These are phyloP conservation scores for Clarkia xantiana DNA, from an alignment of 345 rosid genomes.

Conservation along the genomic window DNA sequence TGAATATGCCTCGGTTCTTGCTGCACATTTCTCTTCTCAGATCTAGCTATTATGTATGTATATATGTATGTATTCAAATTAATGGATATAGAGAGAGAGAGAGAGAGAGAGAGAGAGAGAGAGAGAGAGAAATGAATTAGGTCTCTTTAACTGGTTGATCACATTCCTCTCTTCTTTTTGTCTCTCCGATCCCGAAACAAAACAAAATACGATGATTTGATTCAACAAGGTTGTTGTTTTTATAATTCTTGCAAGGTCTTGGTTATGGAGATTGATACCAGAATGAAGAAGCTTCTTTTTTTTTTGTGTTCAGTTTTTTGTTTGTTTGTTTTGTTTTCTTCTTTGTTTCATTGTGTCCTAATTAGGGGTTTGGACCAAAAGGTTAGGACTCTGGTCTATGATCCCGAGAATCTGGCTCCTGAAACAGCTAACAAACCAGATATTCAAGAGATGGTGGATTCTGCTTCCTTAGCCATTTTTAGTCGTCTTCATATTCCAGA, in stretches of 20 bases:
- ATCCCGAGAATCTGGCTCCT: slow-evolving; percentile 24
- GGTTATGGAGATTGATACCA: too few relatives aligned
- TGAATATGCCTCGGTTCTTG: slow-evolving; percentile 16
- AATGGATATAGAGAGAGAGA: too few relatives aligned
- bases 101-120: background rate
- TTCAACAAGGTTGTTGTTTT: too few relatives aligned
- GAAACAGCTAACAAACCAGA: slow-evolving; percentile 19
- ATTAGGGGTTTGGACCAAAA: slow-evolving; percentile 7
- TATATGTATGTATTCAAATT: too few relatives aligned
- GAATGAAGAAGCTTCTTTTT: background rate
- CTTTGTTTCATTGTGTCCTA: background rate
- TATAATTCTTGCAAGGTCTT: too few relatives aligned
- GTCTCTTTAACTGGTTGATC: background rate
- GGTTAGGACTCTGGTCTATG: slow-evolving; percentile 6
- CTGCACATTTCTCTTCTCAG: slow-evolving; percentile 9
- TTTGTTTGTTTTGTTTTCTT: slow-evolving; percentile 3
- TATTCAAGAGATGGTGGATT: slow-evolving; percentile 1
- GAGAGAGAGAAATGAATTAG: too few relatives aligned
- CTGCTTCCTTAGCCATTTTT: background rate
- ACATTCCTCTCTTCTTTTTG: slow-evolving; percentile 6
- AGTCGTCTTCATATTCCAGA: too few relatives aligned
- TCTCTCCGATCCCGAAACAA: too few relatives aligned
- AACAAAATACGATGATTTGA: too few relatives aligned
- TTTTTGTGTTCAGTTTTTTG: slow-evolving; percentile 3
- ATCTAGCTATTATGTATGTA: background rate